Conservation (phyloP, 2,329 filamentous ascomycete genomes). For the Fusarium neocosmosporiellum region DNA sequence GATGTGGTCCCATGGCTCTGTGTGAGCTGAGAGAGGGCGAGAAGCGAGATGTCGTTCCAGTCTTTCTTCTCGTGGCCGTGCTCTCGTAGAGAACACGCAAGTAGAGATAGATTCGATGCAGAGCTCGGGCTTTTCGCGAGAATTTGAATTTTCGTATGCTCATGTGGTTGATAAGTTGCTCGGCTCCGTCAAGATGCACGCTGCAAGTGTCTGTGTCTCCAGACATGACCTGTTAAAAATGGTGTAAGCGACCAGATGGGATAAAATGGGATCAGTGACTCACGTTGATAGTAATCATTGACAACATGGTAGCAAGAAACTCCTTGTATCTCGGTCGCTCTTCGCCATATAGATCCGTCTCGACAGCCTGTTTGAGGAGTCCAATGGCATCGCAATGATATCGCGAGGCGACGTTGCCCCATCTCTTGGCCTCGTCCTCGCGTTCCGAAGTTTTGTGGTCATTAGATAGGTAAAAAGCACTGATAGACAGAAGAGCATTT, state of each 20-base stretch:
- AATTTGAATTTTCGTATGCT: conserved; percentile 31
- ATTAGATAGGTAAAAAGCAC: conserved; percentile 42
- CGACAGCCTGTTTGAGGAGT: conserved; percentile 36
- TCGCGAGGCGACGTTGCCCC: conserved; percentile 26
- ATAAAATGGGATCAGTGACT: neutral
- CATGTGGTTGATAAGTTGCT: conserved; percentile 33
- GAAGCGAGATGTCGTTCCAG: neutral
- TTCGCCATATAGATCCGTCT: conserved; percentile 18
- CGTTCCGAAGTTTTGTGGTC: conserved; percentile 17
- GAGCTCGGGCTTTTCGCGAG: conserved; percentile 27
- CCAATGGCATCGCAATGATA: conserved; percentile 31
- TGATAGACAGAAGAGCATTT: conserved; percentile 41
- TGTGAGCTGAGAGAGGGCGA: neutral
- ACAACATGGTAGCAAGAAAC: conserved; percentile 43
- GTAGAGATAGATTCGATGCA: conserved; percentile 43
- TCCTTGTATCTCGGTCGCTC: conserved; percentile 42
- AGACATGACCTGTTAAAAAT: conserved; percentile 36
- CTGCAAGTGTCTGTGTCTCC: conserved; percentile 39
- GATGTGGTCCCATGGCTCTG: neutral
- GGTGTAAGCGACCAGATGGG: neutral
- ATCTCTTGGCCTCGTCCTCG: conserved; percentile 28
- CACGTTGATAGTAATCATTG: conserved; percentile 45
- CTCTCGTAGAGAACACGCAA: conserved; percentile 40
- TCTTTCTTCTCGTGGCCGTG: conserved; percentile 9
- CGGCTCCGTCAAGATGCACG: conserved; percentile 38